Percentiles rank a stretch among this genome's conserved stretches.
phyloP scores from a whole-genome alignment of 257 asterid species.

The Verbena officinalis region DNA sequence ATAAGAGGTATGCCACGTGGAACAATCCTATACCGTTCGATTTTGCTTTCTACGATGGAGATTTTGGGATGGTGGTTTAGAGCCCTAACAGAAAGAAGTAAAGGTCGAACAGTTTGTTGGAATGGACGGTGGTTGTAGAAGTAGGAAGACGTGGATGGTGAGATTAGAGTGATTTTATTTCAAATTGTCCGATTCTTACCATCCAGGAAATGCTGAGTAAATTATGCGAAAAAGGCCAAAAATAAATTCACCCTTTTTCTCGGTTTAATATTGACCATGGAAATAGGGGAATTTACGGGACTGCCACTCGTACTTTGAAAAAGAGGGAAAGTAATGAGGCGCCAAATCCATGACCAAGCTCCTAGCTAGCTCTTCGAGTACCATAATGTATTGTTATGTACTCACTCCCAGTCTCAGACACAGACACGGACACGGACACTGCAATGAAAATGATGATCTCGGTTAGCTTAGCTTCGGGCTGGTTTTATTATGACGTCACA shows the following conservation, averaged over 20 bases:
- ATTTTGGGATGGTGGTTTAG: constrained; percentile 8
- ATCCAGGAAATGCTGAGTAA: constrained; percentile 3
- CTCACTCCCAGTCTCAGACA: not conserved
- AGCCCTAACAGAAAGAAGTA: not conserved
- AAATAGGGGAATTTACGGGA: constrained; percentile 3
- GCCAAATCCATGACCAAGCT: not conserved
- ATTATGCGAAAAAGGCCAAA: not conserved
- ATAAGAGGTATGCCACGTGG: constrained; percentile 31
- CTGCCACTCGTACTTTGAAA: constrained; percentile 24
- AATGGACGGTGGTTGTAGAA: not conserved
- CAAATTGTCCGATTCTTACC: constrained; percentile 5
- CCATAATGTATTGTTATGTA: not conserved
- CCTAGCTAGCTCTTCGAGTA: not conserved
- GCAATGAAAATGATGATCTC: not conserved
- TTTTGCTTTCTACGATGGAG: not conserved
- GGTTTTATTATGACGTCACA: not conserved
- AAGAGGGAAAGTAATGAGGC: not conserved
- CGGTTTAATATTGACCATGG: not conserved
- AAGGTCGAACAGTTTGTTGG: not conserved
- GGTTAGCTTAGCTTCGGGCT: too few species aligned
- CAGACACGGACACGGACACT: too few species aligned
- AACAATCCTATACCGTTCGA: not conserved
- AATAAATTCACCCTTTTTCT: not conserved
- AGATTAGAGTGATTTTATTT: constrained; percentile 1
- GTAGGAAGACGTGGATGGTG: not conserved